Evolutionary conservation across 1,284 basidiomycete genomes (phyloP).

Genomic region (Xerocomus minutiporus): DNA sequence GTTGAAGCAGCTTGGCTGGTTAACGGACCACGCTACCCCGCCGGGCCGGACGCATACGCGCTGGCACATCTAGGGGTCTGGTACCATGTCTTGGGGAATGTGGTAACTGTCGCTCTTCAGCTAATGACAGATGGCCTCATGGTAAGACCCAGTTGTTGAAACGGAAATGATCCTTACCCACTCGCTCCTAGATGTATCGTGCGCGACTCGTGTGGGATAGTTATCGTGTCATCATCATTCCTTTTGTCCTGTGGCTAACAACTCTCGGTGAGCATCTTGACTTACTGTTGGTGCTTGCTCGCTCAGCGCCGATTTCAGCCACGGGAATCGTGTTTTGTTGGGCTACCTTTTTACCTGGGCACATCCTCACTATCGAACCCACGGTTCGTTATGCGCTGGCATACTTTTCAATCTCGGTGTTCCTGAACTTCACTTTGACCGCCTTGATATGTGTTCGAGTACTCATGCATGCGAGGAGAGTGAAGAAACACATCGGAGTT

Average conservation of each 20-base stretch:
- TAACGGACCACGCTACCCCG: slow-evolving; percentile 1
- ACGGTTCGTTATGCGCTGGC: slow-evolving; percentile 1
- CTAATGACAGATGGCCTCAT: slow-evolving; percentile 12
- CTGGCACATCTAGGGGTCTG: not conserved
- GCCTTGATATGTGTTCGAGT: slow-evolving; percentile 4
- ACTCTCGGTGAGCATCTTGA: slow-evolving; percentile 4
- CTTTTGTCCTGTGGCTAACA: slow-evolving; percentile 5
- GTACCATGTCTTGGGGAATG: slow-evolving; percentile 2
- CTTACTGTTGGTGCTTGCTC: too few species aligned
- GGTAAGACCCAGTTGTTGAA: not conserved
- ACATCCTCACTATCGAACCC: not conserved
- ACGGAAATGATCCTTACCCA: not conserved
- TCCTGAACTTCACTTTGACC: slow-evolving; percentile 6
- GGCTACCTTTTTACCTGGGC: not conserved
- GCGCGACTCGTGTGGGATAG: not conserved
- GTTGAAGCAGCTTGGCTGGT: too few species aligned
- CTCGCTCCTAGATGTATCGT: not conserved
- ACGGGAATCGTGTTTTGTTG: not conserved
- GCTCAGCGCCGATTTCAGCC: not conserved
- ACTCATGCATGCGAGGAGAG: not conserved
- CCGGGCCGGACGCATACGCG: slow-evolving; percentile 3
- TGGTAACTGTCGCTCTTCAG: slow-evolving; percentile 3
- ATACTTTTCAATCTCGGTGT: slow-evolving; percentile 4
- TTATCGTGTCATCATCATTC: not conserved
- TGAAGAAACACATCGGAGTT: slow-evolving; percentile 2